Evolutionary conservation across 177 flowering plant species (phyloP).

Genomic region (Vitis hybrid): DNA sequence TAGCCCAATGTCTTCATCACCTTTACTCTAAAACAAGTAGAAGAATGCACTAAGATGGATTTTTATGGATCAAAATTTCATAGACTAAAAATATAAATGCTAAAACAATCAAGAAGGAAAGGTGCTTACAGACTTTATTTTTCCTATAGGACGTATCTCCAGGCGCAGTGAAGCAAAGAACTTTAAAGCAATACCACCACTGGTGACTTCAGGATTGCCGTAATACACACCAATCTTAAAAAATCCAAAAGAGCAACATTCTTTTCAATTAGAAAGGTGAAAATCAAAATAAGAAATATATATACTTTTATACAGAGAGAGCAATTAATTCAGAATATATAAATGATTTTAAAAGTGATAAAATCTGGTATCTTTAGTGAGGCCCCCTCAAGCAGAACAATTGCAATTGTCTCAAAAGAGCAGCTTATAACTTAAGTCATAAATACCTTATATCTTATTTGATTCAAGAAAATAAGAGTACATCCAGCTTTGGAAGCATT

Average conservation of each 20-base stretch:
- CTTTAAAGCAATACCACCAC: constrained; percentile 97
- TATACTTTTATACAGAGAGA: too few species aligned
- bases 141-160: constrained; percentile 91
- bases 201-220: constrained; percentile 99
- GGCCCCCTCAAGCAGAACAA: too few species aligned
- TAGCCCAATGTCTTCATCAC: constrained; percentile 94
- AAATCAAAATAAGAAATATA: too few species aligned
- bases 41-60: neutral
- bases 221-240: constrained; percentile 92
- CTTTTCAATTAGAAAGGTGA: too few species aligned
- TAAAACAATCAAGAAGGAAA: neutral
- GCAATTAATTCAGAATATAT: too few species aligned
- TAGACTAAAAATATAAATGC: neutral
- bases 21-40: constrained; percentile 56
- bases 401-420: neutral
- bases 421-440: neutral
- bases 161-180: constrained; percentile 98
- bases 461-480: constrained; percentile 91
- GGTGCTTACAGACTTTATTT: constrained; percentile 91
- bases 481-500: constrained; percentile 99
- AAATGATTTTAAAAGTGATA: too few species aligned
- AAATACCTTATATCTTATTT: constrained; percentile 91
- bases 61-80: neutral
- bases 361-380: too few species aligned
- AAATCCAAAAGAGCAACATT: constrained; percentile 6